Base-by-base conservation (phyloP, 345 rosid genomes). In the Bruguiera gymnorhiza region DNA sequence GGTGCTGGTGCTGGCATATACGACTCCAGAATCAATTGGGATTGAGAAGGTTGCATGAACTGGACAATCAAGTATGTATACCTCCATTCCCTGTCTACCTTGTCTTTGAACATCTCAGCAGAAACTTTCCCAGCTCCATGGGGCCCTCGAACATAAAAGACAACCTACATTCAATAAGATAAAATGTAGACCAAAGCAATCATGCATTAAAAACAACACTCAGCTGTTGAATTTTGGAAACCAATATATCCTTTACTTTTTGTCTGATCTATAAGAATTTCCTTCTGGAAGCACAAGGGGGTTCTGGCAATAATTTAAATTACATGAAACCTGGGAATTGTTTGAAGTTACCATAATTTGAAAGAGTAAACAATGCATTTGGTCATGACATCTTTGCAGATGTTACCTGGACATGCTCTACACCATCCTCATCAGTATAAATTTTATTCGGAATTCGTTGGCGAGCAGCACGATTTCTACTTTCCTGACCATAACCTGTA, bases 401-500 rank as follows among this genome's bases (percentile, higher is more conserved):
- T 32, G 8, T 81, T 78, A 94, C 99, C 93, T 86, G 91, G 70
- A 95, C 87, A 70, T 85, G 97, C 78, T 95, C 97, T n/a, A 85
- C 83, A n/a, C 99, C 99, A 57, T 88, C 89, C 76, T 92, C 99
- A 80, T 95, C 99, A 2, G 90, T 88, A 73, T 78, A 92, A 65
- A 84, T 56, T 79, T 81, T 88, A 74, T 88, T 84, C 4, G 97
- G 96, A 68, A 95, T 92, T 36, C 90, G 91, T 75, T 95, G 99
- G 60, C 99, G 97, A 53, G 97, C 97, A 66, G 92, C 97, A 36
- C 99, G 92, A 75, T 95, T 95, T 77, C 97, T 86, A 54, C 88
- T 88, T 82, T 95, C 99, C 72, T 92, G 97, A 71, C 97, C 99
- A 76, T 90, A 95, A 46, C 99, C 99, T 21, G 88, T 95, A 73